Evolutionary conservation across 1,284 basidiomycete genomes (phyloP).

Genomic region (Veloboletus limbatus): DNA sequence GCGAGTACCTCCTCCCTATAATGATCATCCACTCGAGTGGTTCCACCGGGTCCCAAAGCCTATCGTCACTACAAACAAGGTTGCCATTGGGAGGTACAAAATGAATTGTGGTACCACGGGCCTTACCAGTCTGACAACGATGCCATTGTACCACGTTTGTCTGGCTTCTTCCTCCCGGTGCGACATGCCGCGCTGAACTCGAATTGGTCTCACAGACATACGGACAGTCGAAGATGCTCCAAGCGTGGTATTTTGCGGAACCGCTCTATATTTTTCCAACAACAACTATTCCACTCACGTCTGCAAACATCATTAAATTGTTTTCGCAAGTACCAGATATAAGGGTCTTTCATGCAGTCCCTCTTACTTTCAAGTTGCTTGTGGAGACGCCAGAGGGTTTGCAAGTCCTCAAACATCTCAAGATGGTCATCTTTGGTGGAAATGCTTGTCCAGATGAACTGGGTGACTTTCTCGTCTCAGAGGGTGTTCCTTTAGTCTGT

Average conservation of each 20-base stretch:
- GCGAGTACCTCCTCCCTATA: conserved; percentile 43
- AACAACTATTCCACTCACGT: conserved; percentile 47
- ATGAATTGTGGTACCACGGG: conserved; percentile 44
- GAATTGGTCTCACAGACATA: conserved; percentile 13
- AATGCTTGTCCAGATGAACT: too few species aligned
- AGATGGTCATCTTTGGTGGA: too few species aligned
- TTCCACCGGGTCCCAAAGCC: conserved; percentile 49
- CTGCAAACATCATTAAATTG: conserved; percentile 43
- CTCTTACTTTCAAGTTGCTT: too few species aligned
- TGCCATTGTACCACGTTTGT: conserved; percentile 46
- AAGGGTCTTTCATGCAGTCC: conserved; percentile 18
- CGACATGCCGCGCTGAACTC: not conserved
- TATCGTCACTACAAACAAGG: conserved; percentile 41
- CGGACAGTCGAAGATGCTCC: conserved; percentile 28
- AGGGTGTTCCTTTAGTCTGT: too few species aligned
- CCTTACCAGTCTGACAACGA: conserved; percentile 42
- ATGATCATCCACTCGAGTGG: conserved; percentile 64
- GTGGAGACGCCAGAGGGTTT: too few species aligned
- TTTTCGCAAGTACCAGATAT: conserved; percentile 20
- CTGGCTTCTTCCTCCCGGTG: not conserved
- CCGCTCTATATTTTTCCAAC: conserved; percentile 52
- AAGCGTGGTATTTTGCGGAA: conserved; percentile 40
- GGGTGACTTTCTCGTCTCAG: too few species aligned
- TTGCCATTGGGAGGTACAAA: conserved; percentile 37
- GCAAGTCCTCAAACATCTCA: too few species aligned